These are phyloP conservation scores for Cetradonia linearis DNA, from an alignment of 495 filamentous ascomycete genomes.

Conservation along the genomic window DNA sequence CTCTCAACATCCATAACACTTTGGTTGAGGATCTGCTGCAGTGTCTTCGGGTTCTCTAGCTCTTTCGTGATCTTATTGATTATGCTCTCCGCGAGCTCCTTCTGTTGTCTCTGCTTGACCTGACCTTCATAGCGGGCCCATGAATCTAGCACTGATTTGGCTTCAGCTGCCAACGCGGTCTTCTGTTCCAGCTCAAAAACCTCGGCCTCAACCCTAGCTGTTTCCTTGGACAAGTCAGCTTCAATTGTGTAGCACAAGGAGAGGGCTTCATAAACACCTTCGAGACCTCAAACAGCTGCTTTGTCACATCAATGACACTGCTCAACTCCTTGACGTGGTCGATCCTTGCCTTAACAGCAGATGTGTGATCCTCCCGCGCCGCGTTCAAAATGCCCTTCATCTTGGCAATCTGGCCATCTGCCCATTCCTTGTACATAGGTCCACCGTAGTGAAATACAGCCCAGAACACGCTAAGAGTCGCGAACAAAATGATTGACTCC, in stretches of 20 bases:
- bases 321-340: slow-evolving; percentile 85
- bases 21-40: slow-evolving; percentile 93
- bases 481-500: slow-evolving; percentile 86
- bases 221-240: slow-evolving; percentile 57
- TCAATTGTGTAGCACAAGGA: not conserved
- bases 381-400: slow-evolving; percentile 87
- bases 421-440: slow-evolving; percentile 86
- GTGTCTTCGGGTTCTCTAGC: slow-evolving; percentile 88
- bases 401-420: slow-evolving; percentile 73
- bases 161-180: slow-evolving; percentile 79
- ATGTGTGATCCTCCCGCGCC: slow-evolving; percentile 85
- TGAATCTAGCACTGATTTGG: slow-evolving; percentile 89
- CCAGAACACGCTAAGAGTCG: slow-evolving; percentile 78
- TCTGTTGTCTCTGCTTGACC: slow-evolving; percentile 96
- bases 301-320: slow-evolving; percentile 90
- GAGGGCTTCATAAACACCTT: slow-evolving; percentile 50
- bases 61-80: slow-evolving; percentile 97
- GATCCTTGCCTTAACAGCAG: slow-evolving; percentile 87
- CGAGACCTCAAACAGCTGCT: slow-evolving; percentile 92
- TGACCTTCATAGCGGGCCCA: slow-evolving; percentile 98
- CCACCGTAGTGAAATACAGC: slow-evolving; percentile 85
- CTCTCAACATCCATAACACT: slow-evolving; percentile 92
- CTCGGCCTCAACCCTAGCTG: slow-evolving; percentile 86
- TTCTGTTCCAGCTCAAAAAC: slow-evolving; percentile 94
- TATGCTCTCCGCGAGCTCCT: slow-evolving; percentile 81